Evolutionary conservation across 2,329 filamentous ascomycete genomes (phyloP), one percentile per base, ranked within the genome.

Genomic region (Chrysoporthe austroafricana): DNA sequence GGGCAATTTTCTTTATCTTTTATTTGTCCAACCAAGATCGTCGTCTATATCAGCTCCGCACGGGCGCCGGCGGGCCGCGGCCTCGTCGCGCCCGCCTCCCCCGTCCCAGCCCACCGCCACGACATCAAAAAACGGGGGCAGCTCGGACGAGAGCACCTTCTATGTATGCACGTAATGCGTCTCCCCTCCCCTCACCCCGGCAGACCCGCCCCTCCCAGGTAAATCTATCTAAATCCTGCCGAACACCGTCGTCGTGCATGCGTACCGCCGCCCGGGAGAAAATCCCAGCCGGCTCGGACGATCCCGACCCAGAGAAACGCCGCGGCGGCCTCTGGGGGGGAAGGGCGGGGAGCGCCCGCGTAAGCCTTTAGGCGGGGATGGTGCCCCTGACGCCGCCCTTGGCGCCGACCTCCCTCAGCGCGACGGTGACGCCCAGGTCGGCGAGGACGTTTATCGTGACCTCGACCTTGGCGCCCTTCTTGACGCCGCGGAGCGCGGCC

Each of bases 381-480:
- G 76, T 83, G 48, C 92, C 93, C 73, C 93, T 85, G 69, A 96
- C 89, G 73, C 93, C 94, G 56, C 91, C 91, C 84, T 97, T 95
- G 69, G 88, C 91, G 71, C 95, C 94, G 61, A 97, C 90, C 79
- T 97, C 94, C 71, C 95, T 86, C 66, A 91, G 90, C 54, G 94
- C 92, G 72, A 97, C 85, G 62, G 91, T 93, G 70, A 97, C 86
- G 72, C 85, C 85, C 66, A 97, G 83, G 77, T 98, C 94, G 36
- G 88, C 90, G 66, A 86, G 87, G 72, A 98, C 91, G 79, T 95
- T 97, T 75, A 98, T 88, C 77, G 93, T 96, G 65, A 98, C 90
- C 85, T 99, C 96, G 72, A 99, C 89, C 85, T 97, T 97, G 75
- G 88, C 88, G 68, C 89, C 91, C 83, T 95, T 94, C 88, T 95